Evolutionary conservation across 805 yeast species (phyloP), one percentile per base, ranked within the genome.

Genomic region (Wickerhamiella occidentalis): DNA sequence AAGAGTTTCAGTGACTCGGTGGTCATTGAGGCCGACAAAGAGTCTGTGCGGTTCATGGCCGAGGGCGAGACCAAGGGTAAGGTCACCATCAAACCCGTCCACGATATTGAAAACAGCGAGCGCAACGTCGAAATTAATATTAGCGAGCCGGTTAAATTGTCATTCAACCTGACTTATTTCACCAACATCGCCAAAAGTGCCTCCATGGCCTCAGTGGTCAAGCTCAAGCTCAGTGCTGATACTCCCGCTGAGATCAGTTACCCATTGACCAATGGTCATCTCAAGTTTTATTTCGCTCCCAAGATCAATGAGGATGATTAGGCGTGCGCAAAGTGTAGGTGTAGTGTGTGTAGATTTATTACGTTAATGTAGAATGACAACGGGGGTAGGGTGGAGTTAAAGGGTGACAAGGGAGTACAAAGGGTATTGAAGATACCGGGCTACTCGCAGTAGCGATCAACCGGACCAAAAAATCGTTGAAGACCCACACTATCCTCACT

Each of bases 251-350:
- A 87, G 65, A 86, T 92, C 63, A 96, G 90, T 70, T 92, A 82
- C 71, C 82, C 82, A 68, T 73, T 92, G 63, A 80, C 86, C 54
- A 83, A 90, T 66, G 98, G 98, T 49, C 85, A 85, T 68, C 73
- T 92, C 66, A 82, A 95, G 66, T 92, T 84, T 77, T 92, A 85
- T 77, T 76, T 92, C 66, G 98, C 98, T 59, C 98, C 98, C 52
- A 90, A 92, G 75, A 86, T 92, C 65, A 95, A 84, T 56, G 97
- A 58, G 38, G 60, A 88, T 55, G 44, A 40, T 9, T 40, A 40
- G 18, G 21, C 22, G 6, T 36, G 13, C 15, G 35, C 35, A 5
- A 30, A n/a, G n/a, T n/a, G n/a, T n/a, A n/a, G n/a, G n/a, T n/a
- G n/a, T n/a, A n/a, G n/a, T n/a, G n/a, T n/a, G n/a, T n/a, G n/a